Evolutionary conservation across 768 basidiomycete species (phyloP).

Genomic region (Suillus lakei): DNA sequence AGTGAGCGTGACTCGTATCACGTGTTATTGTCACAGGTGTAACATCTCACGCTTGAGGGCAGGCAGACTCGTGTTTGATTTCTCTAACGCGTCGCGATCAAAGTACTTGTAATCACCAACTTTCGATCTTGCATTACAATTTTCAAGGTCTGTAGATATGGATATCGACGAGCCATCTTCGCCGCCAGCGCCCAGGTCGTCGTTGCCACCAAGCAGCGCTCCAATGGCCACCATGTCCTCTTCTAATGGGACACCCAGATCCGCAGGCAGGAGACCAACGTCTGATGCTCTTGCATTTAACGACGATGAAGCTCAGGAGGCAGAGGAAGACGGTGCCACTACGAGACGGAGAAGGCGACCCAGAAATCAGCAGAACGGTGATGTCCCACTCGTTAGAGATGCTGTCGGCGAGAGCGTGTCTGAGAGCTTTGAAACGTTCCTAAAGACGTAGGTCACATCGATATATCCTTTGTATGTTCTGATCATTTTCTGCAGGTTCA

Average conservation of each 20-base stretch:
- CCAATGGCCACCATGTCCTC: constrained; percentile 43
- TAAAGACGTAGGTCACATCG: constrained; percentile 74
- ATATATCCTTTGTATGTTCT: not conserved
- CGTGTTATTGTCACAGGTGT: constrained; percentile 5
- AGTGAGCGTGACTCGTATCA: not conserved
- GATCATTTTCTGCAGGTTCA: constrained; percentile 59
- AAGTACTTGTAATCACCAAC: constrained; percentile 1
- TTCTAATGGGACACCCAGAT: constrained; percentile 38
- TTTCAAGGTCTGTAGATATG: constrained; percentile 41
- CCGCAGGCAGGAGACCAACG: constrained; percentile 42
- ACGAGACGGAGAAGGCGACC: constrained; percentile 52
- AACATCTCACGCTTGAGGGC: constrained; percentile 40
- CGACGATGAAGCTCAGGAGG: constrained; percentile 53
- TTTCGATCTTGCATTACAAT: constrained; percentile 16
- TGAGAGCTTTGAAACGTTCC: constrained; percentile 89
- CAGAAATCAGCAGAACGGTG: constrained; percentile 51
- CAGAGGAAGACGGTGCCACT: constrained; percentile 42
- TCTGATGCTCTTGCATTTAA: constrained; percentile 60
- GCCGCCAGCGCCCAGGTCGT: constrained; percentile 55
- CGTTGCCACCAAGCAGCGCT: constrained; percentile 57
- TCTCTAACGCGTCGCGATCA: constrained; percentile 34
- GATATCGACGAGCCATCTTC: constrained; percentile 63
- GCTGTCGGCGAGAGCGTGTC: constrained; percentile 95
- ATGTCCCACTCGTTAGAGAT: constrained; percentile 89
- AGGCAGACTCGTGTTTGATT: constrained; percentile 46